Conservation (phyloP, 192 early-diverging fungal genomes). For the Chytriomyces hyalinus region DNA sequence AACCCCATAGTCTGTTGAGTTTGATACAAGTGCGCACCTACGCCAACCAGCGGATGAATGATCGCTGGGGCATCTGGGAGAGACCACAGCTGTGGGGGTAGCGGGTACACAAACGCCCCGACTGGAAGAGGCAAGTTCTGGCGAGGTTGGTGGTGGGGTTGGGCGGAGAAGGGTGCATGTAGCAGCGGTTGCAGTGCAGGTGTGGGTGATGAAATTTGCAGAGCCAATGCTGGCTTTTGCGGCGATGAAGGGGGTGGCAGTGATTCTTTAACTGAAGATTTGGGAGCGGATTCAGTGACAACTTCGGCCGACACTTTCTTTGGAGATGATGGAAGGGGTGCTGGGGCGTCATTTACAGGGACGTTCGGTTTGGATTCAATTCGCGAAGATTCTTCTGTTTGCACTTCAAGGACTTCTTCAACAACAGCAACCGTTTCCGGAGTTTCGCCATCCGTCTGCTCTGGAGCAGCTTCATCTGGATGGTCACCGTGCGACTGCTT, state of each 20-base stretch:
- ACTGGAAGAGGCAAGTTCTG: not conserved
- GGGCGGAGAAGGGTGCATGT: no score
- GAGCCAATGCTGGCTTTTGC: no score
- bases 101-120: slow-evolving; percentile 12
- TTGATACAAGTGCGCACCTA: not conserved
- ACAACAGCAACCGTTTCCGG: not conserved
- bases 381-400: not conserved
- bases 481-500: not conserved
- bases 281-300: no score
- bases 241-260: no score
- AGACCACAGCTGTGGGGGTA: slow-evolving; percentile 23
- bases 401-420: not conserved
- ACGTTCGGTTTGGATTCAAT: not conserved
- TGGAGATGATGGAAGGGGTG: not conserved
- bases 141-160: not conserved
- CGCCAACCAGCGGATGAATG: not conserved
- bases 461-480: not conserved
- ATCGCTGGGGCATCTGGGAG: not conserved
- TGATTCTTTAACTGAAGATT: no score
- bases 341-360: not conserved
- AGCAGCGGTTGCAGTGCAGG: no score
- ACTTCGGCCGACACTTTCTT: not conserved
- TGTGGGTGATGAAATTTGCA: no score
- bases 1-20: not conserved
- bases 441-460: not conserved